phyloP scores from a whole-genome alignment of 106 monocot genomes.

The Cymbidium sinense region DNA sequence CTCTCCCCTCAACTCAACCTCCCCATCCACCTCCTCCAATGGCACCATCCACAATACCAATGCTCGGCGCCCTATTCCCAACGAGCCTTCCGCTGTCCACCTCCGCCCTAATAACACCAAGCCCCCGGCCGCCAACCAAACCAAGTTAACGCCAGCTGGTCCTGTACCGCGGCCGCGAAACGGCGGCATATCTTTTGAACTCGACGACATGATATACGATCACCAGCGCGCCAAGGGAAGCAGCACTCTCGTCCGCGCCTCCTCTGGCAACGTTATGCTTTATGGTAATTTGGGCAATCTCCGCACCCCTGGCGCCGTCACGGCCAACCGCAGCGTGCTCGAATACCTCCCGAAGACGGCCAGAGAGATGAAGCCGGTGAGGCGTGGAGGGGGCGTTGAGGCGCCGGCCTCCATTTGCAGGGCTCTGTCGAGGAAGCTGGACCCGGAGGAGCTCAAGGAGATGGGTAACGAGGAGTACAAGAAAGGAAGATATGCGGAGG shows the following conservation, averaged over 20 bases:
- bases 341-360: conserved; percentile 32
- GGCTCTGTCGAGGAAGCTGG: conserved; percentile 28
- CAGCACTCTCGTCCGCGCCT: conserved; percentile 55
- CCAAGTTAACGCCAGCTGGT: background rate
- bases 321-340: conserved; percentile 27
- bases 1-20: conserved; percentile 10
- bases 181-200: conserved; percentile 36
- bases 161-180: background rate
- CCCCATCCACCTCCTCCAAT: background rate
- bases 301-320: conserved; percentile 26
- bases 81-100: background rate
- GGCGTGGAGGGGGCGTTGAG: background rate
- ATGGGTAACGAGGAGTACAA: conserved; percentile 65
- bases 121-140: background rate
- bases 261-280: conserved; percentile 75
- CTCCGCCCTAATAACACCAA: background rate
- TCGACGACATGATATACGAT: conserved; percentile 55
- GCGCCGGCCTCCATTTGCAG: conserved; percentile 14
- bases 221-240: conserved; percentile 54
- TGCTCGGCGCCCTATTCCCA: background rate
- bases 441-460: conserved; percentile 48
- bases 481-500: conserved; percentile 40
- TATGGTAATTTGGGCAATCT: conserved; percentile 63
- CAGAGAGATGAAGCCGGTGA: conserved; percentile 4
- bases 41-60: background rate